Percentiles rank a stretch among this genome's conserved stretches.
phyloP scores from a whole-genome alignment of 495 filamentous ascomycete species.

The Cenococcum geophilum region DNA sequence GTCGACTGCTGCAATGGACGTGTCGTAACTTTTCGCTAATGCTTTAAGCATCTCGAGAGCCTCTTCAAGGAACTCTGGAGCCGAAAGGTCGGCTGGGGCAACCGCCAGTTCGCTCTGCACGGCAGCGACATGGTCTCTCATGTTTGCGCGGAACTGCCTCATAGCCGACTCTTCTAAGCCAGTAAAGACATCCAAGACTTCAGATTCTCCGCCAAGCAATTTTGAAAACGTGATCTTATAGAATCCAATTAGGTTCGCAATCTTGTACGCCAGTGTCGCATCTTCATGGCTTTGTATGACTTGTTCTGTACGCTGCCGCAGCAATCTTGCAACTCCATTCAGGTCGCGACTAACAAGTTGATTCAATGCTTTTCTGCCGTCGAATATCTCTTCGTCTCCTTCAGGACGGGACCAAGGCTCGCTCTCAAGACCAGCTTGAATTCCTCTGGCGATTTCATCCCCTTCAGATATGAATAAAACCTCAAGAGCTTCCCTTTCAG shows the following conservation, averaged over 20 bases:
- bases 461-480: slow-evolving; percentile 85
- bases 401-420: slow-evolving; percentile 72
- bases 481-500: slow-evolving; percentile 88
- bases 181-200: slow-evolving; percentile 61
- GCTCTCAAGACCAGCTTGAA: slow-evolving; percentile 77
- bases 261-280: slow-evolving; percentile 77
- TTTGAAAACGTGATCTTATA: slow-evolving; percentile 80
- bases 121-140: slow-evolving; percentile 67
- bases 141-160: slow-evolving; percentile 70
- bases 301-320: slow-evolving; percentile 81
- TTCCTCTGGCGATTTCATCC: slow-evolving; percentile 80
- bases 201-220: slow-evolving; percentile 63
- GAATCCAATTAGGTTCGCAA: slow-evolving; percentile 81
- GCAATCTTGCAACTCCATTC: slow-evolving; percentile 64
- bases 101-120: slow-evolving; percentile 63
- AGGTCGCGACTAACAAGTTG: slow-evolving; percentile 85
- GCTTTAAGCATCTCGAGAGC: slow-evolving; percentile 66
- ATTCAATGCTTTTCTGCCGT: slow-evolving; percentile 76
- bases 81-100: slow-evolving; percentile 62
- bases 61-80: slow-evolving; percentile 79
- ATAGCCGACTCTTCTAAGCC: slow-evolving; percentile 71
- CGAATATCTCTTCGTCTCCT: slow-evolving; percentile 58
- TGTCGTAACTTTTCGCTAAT: slow-evolving; percentile 77
- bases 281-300: slow-evolving; percentile 91
- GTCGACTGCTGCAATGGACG: slow-evolving; percentile 58